These are phyloP conservation scores for Phytophthora vignae DNA, from an alignment of 352 stramenopile genomes.

Conservation along the genomic window DNA sequence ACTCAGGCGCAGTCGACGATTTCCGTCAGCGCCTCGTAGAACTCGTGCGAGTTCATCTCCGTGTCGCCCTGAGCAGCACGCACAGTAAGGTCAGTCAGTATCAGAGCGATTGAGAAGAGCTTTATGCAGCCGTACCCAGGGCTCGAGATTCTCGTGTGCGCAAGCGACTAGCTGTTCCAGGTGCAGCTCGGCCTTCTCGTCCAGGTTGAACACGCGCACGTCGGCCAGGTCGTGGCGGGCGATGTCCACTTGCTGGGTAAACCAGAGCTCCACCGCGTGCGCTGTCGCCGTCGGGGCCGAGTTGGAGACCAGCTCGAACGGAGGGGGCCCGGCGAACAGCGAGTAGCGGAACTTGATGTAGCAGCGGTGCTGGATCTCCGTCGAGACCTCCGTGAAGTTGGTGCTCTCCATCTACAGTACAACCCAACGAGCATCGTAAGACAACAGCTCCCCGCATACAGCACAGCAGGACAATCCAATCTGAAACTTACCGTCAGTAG, in stretches of 20 bases:
- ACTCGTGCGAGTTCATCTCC: slow-evolving; percentile 20
- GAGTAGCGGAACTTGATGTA: slow-evolving; percentile 66
- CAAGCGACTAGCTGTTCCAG: slow-evolving; percentile 39
- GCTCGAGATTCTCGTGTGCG: slow-evolving; percentile 25
- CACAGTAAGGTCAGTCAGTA: background rate
- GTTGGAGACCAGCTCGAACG: slow-evolving; percentile 52
- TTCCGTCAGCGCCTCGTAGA: slow-evolving; percentile 21
- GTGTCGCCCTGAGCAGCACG: slow-evolving; percentile 10
- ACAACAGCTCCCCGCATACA: background rate
- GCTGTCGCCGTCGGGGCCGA: slow-evolving; percentile 21
- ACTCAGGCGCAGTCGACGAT: slow-evolving; percentile 19
- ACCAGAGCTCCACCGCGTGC: slow-evolving; percentile 39
- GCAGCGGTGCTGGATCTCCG: slow-evolving; percentile 41
- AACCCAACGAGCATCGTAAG: background rate
- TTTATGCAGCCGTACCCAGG: slow-evolving; percentile 18
- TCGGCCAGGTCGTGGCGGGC: slow-evolving; percentile 31
- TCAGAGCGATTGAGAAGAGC: no score
- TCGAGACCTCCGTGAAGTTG: slow-evolving; percentile 26
- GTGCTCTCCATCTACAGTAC: slow-evolving; percentile 11
- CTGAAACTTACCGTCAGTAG: background rate
- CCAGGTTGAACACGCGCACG: slow-evolving; percentile 25
- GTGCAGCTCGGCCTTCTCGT: slow-evolving; percentile 16
- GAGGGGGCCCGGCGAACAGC: slow-evolving; percentile 41
- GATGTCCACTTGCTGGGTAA: slow-evolving; percentile 31
- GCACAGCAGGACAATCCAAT: background rate